phyloP scores from a whole-genome alignment of 2,329 filamentous ascomycete genomes.

The Neodidymelliopsis sp. region DNA sequence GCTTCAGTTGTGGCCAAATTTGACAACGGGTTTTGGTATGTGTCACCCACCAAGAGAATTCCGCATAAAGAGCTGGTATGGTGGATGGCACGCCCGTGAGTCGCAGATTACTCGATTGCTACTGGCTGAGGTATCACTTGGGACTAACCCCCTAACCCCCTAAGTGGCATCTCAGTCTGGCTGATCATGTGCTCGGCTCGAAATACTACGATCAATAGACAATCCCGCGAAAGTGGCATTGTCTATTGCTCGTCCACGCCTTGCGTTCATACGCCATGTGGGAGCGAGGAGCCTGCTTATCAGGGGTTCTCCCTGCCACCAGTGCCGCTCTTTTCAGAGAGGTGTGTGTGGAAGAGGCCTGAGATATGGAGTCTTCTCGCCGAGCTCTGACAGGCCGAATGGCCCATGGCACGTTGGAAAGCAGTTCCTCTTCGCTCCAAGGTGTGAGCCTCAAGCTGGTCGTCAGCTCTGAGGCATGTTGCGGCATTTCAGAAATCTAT shows the following conservation, averaged over 20 bases:
- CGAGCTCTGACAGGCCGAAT: slow-evolving; percentile 25
- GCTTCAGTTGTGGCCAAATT: background rate
- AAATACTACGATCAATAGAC: slow-evolving; percentile 13
- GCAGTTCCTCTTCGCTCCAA: slow-evolving; percentile 15
- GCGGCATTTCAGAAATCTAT: background rate
- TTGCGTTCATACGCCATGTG: slow-evolving; percentile 15
- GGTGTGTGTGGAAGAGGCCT: slow-evolving; percentile 36
- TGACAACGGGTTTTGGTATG: slow-evolving; percentile 20
- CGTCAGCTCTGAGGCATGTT: slow-evolving; percentile 4
- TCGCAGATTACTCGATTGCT: slow-evolving; percentile 7
- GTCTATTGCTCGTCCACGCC: slow-evolving; percentile 13
- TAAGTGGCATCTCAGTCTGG: slow-evolving; percentile 4
- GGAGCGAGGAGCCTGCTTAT: slow-evolving; percentile 28
- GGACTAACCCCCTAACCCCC: slow-evolving; percentile 17
- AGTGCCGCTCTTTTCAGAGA: slow-evolving; percentile 30
- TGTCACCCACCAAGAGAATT: slow-evolving; percentile 16
- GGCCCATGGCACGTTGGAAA: slow-evolving; percentile 31
- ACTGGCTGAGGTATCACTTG: slow-evolving; percentile 1
- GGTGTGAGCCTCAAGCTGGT: slow-evolving; percentile 9
- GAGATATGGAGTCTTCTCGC: slow-evolving; percentile 28
- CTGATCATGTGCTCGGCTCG: slow-evolving; percentile 7
- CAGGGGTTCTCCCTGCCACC: slow-evolving; percentile 32
- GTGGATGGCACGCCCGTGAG: slow-evolving; percentile 22
- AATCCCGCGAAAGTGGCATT: background rate
- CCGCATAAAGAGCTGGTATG: slow-evolving; percentile 14